Evolutionary conservation across 345 rosid species (phyloP).

Genomic region (Linum tenue): DNA sequence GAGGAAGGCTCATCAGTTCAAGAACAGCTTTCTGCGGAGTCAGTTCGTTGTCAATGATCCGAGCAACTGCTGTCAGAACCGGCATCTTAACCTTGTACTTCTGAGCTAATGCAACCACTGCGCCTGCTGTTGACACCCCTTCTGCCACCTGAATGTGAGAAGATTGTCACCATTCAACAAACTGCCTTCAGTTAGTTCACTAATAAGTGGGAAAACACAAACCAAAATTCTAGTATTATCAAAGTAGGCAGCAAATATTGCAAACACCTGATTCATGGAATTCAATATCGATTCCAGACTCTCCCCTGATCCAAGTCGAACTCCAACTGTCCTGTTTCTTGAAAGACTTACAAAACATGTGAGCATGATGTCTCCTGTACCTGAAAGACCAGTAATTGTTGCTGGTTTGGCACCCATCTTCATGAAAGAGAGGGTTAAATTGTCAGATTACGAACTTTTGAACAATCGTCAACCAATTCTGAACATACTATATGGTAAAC

Average conservation of each 20-base stretch:
- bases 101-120: constrained; percentile 88
- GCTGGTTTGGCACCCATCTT: constrained; percentile 95
- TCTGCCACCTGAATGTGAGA: constrained; percentile 59
- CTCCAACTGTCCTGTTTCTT: constrained; percentile 83
- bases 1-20: constrained; percentile 81
- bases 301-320: constrained; percentile 91
- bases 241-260: neutral
- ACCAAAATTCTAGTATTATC: constrained; percentile 5
- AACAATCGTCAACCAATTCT: neutral
- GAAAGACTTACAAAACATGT: constrained; percentile 93
- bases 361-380: constrained; percentile 94
- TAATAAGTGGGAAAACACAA: too few relatives aligned
- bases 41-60: constrained; percentile 73
- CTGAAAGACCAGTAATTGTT: constrained; percentile 82
- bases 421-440: constrained; percentile 8
- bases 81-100: constrained; percentile 90
- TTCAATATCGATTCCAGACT: constrained; percentile 61
- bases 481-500: neutral
- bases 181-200: too few relatives aligned
- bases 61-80: constrained; percentile 87
- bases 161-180: neutral
- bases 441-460: neutral
- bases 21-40: constrained; percentile 79
- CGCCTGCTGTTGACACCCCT: constrained; percentile 94
- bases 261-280: constrained; percentile 80